Conservation (phyloP, 768 basidiomycete species). For the Termitomyces sp. region DNA sequence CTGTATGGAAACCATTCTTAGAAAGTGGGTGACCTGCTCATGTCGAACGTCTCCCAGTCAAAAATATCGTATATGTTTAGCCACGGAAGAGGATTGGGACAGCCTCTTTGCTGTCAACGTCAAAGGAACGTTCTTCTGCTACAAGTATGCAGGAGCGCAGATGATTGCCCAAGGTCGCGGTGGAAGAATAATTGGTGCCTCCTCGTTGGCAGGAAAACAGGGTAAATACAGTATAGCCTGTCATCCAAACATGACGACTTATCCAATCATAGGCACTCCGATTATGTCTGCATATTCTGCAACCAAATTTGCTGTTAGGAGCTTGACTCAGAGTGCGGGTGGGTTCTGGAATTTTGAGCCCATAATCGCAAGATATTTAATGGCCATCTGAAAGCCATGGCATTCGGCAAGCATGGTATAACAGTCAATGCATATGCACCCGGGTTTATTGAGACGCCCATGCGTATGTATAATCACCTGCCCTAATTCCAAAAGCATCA, state of each 20-base stretch:
- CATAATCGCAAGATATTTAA: neutral
- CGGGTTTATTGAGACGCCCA: constrained; percentile 19
- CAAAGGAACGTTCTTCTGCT: constrained; percentile 56
- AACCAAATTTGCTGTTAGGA: constrained; percentile 35
- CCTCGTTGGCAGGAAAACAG: constrained; percentile 25
- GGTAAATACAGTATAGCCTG: constrained; percentile 12
- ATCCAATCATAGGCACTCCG: neutral
- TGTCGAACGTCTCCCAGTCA: neutral
- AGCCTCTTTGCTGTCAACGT: constrained; percentile 44
- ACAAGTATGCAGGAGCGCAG: constrained; percentile 56
- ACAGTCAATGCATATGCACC: constrained; percentile 40
- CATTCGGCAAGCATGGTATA: constrained; percentile 31
- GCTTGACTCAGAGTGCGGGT: constrained; percentile 36
- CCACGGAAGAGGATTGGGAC: constrained; percentile 34
- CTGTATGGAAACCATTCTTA: constrained; percentile 11
- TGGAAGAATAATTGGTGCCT: constrained; percentile 50
- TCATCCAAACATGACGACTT: neutral
- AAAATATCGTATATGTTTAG: constrained; percentile 15
- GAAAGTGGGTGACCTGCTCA: constrained; percentile 12
- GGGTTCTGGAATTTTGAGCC: neutral
- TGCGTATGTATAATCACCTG: constrained; percentile 3
- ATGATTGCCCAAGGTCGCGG: constrained; percentile 53
- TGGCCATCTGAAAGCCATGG: constrained; percentile 22
- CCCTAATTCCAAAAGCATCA: neutral
- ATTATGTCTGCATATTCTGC: constrained; percentile 23